A percentile compares a stretch with the other conserved stretches of the same genome.
Evolutionary conservation across 2,329 filamentous ascomycete genomes (phyloP).

Genomic region (Diaporthe sp.): DNA sequence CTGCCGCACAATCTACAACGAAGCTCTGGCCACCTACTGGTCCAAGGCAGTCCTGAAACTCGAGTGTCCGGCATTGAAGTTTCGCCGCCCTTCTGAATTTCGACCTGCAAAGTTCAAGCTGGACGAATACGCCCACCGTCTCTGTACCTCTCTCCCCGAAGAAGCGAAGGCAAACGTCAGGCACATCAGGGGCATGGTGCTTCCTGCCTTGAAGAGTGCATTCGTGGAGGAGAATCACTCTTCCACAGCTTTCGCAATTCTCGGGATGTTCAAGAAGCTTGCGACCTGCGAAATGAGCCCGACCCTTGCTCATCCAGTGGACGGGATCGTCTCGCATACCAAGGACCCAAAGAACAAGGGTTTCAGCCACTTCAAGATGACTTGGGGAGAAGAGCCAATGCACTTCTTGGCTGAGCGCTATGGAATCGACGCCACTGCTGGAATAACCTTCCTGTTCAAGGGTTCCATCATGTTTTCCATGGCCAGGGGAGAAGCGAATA

Average conservation of each 20-base stretch:
- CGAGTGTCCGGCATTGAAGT: accelerated
- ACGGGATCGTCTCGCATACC: neutral
- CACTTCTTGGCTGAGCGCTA: neutral
- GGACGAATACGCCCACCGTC: neutral
- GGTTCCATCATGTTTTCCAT: neutral
- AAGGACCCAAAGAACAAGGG: neutral
- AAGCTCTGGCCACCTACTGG: neutral
- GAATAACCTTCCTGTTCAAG: neutral
- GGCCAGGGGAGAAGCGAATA: neutral
- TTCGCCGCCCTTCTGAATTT: neutral
- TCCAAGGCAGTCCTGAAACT: neutral
- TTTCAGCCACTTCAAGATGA: neutral
- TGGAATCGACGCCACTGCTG: neutral
- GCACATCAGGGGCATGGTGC: neutral
- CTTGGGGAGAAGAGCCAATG: accelerated
- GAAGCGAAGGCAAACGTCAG: neutral
- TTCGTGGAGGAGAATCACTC: neutral
- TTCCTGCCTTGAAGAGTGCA: neutral
- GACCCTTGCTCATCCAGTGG: neutral
- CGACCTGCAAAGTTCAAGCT: neutral
- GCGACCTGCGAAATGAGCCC: neutral
- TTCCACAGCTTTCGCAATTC: neutral
- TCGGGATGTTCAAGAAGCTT: neutral
- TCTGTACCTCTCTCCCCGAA: neutral
- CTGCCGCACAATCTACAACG: neutral